These are phyloP conservation scores for Lippia alba DNA, from an alignment of 305 asterid species.

Conservation along the genomic window DNA sequence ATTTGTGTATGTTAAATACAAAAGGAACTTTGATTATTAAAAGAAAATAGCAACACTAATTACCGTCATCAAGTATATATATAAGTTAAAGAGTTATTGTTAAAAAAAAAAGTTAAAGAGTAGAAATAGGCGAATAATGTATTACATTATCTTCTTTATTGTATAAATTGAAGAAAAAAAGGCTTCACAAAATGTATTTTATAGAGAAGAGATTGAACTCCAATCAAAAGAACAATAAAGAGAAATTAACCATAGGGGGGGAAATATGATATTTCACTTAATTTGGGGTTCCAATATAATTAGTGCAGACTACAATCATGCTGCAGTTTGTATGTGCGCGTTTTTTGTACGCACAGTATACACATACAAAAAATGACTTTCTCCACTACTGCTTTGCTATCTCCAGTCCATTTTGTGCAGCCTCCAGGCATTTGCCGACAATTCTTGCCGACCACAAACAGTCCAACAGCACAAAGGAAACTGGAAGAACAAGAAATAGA, in stretches of 20 bases:
- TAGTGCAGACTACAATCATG: background rate
- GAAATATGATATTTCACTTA: background rate
- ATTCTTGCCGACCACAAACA: background rate
- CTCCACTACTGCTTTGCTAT: slow-evolving; percentile 11
- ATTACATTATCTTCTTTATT: no score
- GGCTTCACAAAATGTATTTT: no score
- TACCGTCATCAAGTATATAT: no score
- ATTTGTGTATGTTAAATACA: no score
- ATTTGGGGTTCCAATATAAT: background rate
- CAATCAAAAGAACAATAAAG: no score
- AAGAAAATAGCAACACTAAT: no score
- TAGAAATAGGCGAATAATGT: no score
- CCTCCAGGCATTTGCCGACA: background rate
- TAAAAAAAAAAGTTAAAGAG: no score
- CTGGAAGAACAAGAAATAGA: slow-evolving; percentile 25
- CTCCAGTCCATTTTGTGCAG: slow-evolving; percentile 18
- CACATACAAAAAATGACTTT: slow-evolving; percentile 1
- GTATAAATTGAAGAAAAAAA: no score
- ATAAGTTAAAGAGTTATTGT: no score
- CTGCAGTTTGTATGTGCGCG: background rate
- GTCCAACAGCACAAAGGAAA: background rate
- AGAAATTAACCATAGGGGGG: background rate
- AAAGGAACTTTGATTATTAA: no score
- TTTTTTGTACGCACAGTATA: background rate
- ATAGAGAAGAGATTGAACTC: no score